phyloP scores from a whole-genome alignment of 2,329 filamentous ascomycete species.

The Chaetomiaceae sp. region DNA sequence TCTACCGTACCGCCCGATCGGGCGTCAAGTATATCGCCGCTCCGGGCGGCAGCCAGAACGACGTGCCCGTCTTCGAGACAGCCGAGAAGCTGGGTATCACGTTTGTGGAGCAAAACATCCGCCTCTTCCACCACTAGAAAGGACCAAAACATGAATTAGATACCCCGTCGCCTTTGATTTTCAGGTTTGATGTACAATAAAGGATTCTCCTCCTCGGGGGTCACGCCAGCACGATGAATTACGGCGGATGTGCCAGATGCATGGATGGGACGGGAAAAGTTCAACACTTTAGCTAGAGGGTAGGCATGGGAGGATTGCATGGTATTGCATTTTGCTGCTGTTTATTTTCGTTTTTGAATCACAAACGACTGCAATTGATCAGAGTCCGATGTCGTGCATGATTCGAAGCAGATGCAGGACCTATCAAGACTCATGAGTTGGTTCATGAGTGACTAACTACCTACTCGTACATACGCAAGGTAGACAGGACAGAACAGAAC shows the following conservation, averaged over 20 bases:
- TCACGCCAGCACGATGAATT: not conserved
- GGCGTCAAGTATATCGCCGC: constrained; percentile 96
- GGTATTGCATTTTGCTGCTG: not conserved
- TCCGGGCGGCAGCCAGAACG: constrained; percentile 85
- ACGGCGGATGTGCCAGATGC: not conserved
- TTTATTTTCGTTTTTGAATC: not conserved
- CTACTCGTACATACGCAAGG: no score
- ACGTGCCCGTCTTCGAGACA: constrained; percentile 75
- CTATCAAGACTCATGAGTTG: no score
- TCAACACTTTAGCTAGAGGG: constrained; percentile 25
- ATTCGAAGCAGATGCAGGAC: no score
- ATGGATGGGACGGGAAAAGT: constrained; percentile 19
- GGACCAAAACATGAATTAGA: constrained; percentile 10
- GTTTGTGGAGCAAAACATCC: constrained; percentile 90
- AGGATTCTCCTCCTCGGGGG: not conserved
- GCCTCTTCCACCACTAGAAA: constrained; percentile 84
- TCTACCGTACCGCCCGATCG: constrained; percentile 83
- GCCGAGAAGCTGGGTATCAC: constrained; percentile 88
- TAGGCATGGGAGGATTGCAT: constrained; percentile 9
- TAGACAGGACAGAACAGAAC: no score
- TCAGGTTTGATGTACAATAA: constrained; percentile 14
- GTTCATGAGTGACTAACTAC: no score
- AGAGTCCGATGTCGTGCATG: no score
- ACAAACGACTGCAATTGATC: no score
- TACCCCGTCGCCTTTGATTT: constrained; percentile 15